Evolutionary conservation across 1,284 basidiomycete genomes (phyloP).

Genomic region (Ganoderma leucocontextum): DNA sequence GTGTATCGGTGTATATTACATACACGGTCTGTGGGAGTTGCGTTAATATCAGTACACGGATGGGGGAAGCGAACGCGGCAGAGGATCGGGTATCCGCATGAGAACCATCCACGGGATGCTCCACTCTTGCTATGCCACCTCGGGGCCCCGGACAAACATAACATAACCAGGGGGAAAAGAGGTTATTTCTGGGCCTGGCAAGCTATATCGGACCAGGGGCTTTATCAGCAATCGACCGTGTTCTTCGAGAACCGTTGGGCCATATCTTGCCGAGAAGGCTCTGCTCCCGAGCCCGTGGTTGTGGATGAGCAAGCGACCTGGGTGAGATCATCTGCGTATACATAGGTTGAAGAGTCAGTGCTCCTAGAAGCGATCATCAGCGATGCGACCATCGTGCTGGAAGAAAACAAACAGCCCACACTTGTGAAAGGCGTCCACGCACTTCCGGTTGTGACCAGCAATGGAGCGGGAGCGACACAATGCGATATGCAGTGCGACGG

Average conservation of each 20-base stretch:
- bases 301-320: not conserved
- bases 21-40: not conserved
- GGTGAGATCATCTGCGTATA: not conserved
- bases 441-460: not conserved
- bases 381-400: not conserved
- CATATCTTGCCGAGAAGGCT: not conserved
- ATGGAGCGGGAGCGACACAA: not conserved
- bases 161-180: not conserved
- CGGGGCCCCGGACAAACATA: not conserved
- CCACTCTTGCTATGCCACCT: not conserved
- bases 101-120: not conserved
- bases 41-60: not conserved
- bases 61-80: not conserved
- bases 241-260: not conserved
- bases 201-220: not conserved
- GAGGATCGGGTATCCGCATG: not conserved
- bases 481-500: not conserved
- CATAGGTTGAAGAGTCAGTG: not conserved
- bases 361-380: not conserved
- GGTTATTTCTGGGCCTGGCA: not conserved
- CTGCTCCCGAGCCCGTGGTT: not conserved
- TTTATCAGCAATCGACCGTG: not conserved
- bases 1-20: not conserved
- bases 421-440: not conserved
- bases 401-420: not conserved